Conservation (phyloP, 2,329 filamentous ascomycete species). For the Alternaria panax region DNA sequence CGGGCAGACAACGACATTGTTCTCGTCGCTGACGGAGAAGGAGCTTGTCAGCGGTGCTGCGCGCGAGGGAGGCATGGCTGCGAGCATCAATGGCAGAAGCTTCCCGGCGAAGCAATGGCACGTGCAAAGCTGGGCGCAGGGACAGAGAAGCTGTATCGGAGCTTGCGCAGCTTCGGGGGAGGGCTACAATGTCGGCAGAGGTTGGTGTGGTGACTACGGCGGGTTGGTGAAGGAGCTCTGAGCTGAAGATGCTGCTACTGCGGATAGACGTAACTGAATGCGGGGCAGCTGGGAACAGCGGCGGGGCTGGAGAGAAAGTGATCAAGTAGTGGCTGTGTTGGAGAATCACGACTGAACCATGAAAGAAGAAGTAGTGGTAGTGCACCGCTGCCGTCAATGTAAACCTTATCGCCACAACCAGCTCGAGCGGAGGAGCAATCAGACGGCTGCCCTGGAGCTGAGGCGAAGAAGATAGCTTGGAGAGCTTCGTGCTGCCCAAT, state of each 20-base stretch:
- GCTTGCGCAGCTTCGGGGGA: constrained; percentile 11
- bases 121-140: constrained; percentile 6
- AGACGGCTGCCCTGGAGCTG: constrained; percentile 15
- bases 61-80: constrained; percentile 80
- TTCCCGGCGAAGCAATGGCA: constrained; percentile 14
- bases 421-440: constrained; percentile 17
- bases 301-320: constrained; percentile 14
- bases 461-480: constrained; percentile 16
- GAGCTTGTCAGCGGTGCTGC: constrained; percentile 84
- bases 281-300: constrained; percentile 16
- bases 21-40: constrained; percentile 89
- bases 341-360: constrained; percentile 6
- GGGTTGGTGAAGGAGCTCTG: constrained; percentile 7
- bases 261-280: constrained; percentile 17
- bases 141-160: constrained; percentile 2
- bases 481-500: constrained; percentile 21
- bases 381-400: constrained; percentile 7
- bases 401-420: constrained; percentile 19
- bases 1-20: constrained; percentile 96
- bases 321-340: constrained; percentile 12
- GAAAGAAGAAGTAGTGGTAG: not conserved
- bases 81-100: constrained; percentile 50
- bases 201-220: constrained; percentile 9
- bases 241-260: constrained; percentile 17
- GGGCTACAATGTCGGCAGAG: constrained; percentile 2